These are phyloP conservation scores for Leccinum uliginosum DNA, from an alignment of 768 basidiomycete species.

Conservation along the genomic window DNA sequence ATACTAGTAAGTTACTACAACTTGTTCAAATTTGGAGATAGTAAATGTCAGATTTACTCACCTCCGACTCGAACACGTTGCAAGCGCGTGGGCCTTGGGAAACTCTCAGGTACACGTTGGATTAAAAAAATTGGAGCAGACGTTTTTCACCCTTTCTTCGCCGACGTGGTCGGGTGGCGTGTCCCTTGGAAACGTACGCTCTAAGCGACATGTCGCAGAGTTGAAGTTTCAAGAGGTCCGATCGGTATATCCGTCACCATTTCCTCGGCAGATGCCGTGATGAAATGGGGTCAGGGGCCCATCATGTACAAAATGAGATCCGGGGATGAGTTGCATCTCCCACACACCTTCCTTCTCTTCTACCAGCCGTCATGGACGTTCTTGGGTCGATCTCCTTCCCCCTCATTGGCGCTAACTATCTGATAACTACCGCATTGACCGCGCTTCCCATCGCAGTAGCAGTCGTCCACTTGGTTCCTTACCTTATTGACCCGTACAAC, in stretches of 20 bases:
- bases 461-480: conserved; percentile 39
- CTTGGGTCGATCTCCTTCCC: conserved; percentile 11
- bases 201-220: no score
- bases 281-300: neutral
- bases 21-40: no score
- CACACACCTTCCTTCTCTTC: neutral
- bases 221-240: no score
- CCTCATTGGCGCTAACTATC: neutral
- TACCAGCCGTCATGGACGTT: conserved; percentile 15
- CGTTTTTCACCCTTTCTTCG: no score
- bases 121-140: no score
- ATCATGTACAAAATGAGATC: neutral
- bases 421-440: conserved; percentile 4
- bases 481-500: conserved; percentile 53
- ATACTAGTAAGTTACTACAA: neutral
- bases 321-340: neutral
- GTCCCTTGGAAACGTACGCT: no score
- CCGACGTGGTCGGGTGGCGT: no score
- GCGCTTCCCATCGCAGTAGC: conserved; percentile 17
- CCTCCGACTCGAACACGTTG: neutral
- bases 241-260: no score
- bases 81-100: neutral
- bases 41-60: no score
- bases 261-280: no score
- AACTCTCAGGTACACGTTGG: no score